These are phyloP conservation scores for Casuarina cunninghamiana DNA, from an alignment of 306 rosid species.

Conservation along the genomic window DNA sequence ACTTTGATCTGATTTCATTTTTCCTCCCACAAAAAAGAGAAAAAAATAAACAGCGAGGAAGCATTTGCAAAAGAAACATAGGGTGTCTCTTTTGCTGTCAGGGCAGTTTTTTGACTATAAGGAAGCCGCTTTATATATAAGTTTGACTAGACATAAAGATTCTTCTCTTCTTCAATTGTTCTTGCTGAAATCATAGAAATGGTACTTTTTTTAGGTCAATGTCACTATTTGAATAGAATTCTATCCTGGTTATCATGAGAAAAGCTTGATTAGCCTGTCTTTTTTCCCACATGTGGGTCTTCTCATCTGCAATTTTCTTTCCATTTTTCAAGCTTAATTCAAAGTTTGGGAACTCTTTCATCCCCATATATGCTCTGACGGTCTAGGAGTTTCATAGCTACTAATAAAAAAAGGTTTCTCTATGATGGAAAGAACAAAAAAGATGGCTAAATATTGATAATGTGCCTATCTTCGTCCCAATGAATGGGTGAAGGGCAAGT, in stretches of 20 bases:
- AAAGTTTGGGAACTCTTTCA: neutral
- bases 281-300: slow-evolving; percentile 2
- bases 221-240: neutral
- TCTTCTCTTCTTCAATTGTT: neutral
- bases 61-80: neutral
- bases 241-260: neutral
- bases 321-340: neutral
- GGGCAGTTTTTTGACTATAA: slow-evolving; percentile 49
- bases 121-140: slow-evolving; percentile 47
- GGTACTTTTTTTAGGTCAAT: neutral
- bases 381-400: neutral
- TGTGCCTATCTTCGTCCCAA: slow-evolving; percentile 16
- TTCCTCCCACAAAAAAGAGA: neutral
- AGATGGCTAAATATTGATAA: slow-evolving; percentile 28
- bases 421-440: neutral
- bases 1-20: neutral
- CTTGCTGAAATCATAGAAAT: neutral
- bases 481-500: slow-evolving; percentile 61
- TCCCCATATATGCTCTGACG: neutral
- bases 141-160: neutral
- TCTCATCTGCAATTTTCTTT: neutral
- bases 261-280: slow-evolving; percentile 12
- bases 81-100: slow-evolving; percentile 5
- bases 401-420: neutral
- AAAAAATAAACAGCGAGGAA: neutral